Percentiles rank a stretch among this genome's conserved stretches.
Evolutionary conservation across 1,139 yeast species (phyloP).

Genomic region (Yamadazyma mexicana): DNA sequence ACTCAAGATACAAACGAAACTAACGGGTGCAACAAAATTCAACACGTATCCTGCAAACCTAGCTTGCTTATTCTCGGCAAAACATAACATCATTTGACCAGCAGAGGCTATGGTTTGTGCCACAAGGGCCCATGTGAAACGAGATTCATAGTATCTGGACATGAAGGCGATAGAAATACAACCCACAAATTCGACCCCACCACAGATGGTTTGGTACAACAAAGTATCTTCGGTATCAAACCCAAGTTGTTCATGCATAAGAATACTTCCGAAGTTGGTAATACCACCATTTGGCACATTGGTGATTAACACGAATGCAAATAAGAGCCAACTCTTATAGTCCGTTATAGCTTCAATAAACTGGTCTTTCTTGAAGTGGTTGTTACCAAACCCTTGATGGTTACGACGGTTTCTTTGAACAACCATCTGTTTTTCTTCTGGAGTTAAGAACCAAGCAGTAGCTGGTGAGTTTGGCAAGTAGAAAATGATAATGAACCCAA

Average conservation of each 20-base stretch:
- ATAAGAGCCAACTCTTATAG: conserved; percentile 43
- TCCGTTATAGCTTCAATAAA: conserved; percentile 53
- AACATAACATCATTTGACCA: conserved; percentile 50
- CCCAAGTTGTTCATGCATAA: conserved; percentile 46
- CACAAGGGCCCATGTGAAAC: conserved; percentile 44
- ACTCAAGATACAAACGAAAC: conserved; percentile 49
- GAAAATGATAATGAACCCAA: conserved; percentile 24
- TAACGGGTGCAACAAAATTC: conserved; percentile 31
- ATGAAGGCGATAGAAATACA: conserved; percentile 36
- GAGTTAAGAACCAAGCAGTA: conserved; percentile 39
- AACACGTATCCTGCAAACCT: conserved; percentile 45
- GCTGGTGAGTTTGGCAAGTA: conserved; percentile 33
- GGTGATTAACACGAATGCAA: conserved; percentile 24
- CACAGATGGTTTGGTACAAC: conserved; percentile 35
- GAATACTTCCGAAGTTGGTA: conserved; percentile 45
- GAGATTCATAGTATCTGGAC: conserved; percentile 28
- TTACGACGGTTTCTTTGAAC: conserved; percentile 38
- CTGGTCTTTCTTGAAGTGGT: conserved; percentile 54
- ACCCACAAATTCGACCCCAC: conserved; percentile 42
- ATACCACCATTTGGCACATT: conserved; percentile 42
- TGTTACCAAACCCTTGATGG: conserved; percentile 59
- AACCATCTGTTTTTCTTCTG: conserved; percentile 43
- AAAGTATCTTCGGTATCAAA: conserved; percentile 28
- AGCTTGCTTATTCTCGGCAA: conserved; percentile 34
- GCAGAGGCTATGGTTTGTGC: conserved; percentile 37